These are phyloP conservation scores for Globisporangium sylvaticum DNA, from an alignment of 352 stramenopile species.

Conservation along the genomic window DNA sequence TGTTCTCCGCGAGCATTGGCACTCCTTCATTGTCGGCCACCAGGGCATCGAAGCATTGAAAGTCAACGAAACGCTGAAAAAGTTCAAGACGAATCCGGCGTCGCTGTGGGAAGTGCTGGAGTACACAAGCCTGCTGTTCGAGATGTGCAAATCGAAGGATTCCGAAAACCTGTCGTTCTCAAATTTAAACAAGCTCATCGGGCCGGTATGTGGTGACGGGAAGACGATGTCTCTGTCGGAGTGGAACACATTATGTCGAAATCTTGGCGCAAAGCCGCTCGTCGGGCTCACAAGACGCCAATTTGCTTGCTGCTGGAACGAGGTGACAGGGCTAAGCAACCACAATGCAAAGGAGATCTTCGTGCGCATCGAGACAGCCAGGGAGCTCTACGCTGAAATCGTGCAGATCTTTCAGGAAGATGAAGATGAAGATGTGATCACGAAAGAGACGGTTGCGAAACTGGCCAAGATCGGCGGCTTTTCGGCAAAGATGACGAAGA, in stretches of 20 bases:
- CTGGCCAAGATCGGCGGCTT: constrained; percentile 35
- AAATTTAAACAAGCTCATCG: constrained; percentile 37
- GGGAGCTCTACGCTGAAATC: constrained; percentile 43
- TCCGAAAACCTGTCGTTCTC: constrained; percentile 24
- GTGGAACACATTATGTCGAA: constrained; percentile 37
- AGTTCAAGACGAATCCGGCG: constrained; percentile 42
- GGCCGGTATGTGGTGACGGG: constrained; percentile 29
- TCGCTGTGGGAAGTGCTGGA: constrained; percentile 50
- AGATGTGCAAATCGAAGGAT: constrained; percentile 30
- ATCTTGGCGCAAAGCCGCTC: constrained; percentile 30
- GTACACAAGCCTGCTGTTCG: constrained; percentile 49
- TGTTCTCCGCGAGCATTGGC: constrained; percentile 50
- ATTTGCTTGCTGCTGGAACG: constrained; percentile 53
- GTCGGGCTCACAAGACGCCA: constrained; percentile 39
- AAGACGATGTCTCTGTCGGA: constrained; percentile 23
- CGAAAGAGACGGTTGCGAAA: constrained; percentile 30
- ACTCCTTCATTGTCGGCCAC: constrained; percentile 47
- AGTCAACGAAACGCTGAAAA: constrained; percentile 39
- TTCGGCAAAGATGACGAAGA: constrained; percentile 18
- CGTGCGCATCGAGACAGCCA: constrained; percentile 38
- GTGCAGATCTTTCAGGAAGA: constrained; percentile 39
- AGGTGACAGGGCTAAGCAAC: constrained; percentile 36
- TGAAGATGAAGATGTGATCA: constrained; percentile 26
- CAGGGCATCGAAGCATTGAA: constrained; percentile 40
- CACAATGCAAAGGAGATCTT: constrained; percentile 43